A percentile compares a stretch with the other conserved stretches of the same genome.
Conservation (phyloP, 169 alveolate species). For the Plasmodium billcollinsi region DNA sequence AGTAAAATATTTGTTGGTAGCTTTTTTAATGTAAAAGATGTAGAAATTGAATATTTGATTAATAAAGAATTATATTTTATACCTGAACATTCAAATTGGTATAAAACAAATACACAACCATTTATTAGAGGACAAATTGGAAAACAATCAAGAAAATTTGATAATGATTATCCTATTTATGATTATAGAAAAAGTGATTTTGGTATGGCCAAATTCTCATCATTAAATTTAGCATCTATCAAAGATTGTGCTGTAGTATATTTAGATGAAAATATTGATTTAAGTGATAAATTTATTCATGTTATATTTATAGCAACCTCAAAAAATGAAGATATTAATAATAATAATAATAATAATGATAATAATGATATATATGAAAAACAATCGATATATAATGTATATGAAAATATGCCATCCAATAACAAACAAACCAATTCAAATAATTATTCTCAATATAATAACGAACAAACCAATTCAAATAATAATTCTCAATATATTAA, state of each 20-base stretch:
- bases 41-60: slow-evolving; percentile 68
- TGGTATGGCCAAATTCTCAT: slow-evolving; percentile 85
- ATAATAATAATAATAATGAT: not conserved
- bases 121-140: slow-evolving; percentile 83
- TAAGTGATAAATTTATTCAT: slow-evolving; percentile 32
- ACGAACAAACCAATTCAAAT: not conserved
- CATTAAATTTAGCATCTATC: slow-evolving; percentile 82
- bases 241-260: slow-evolving; percentile 80
- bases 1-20: slow-evolving; percentile 79
- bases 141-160: slow-evolving; percentile 81
- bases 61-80: slow-evolving; percentile 77
- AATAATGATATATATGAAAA: slow-evolving; percentile 1
- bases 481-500: no score
- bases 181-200: slow-evolving; percentile 84
- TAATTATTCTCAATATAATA: no score
- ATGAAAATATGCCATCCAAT: slow-evolving; percentile 22
- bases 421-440: not conserved
- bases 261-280: slow-evolving; percentile 71
- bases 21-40: slow-evolving; percentile 75
- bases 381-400: slow-evolving; percentile 12
- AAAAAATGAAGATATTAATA: slow-evolving; percentile 37
- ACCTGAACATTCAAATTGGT: slow-evolving; percentile 83
- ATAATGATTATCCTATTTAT: slow-evolving; percentile 80
- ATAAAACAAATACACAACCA: slow-evolving; percentile 80
- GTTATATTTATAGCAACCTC: slow-evolving; percentile 64